Evolutionary conservation across 2,329 filamentous ascomycete genomes (phyloP), one percentile per base, ranked within the genome.

Genomic region (Stachybotrys chartarum): DNA sequence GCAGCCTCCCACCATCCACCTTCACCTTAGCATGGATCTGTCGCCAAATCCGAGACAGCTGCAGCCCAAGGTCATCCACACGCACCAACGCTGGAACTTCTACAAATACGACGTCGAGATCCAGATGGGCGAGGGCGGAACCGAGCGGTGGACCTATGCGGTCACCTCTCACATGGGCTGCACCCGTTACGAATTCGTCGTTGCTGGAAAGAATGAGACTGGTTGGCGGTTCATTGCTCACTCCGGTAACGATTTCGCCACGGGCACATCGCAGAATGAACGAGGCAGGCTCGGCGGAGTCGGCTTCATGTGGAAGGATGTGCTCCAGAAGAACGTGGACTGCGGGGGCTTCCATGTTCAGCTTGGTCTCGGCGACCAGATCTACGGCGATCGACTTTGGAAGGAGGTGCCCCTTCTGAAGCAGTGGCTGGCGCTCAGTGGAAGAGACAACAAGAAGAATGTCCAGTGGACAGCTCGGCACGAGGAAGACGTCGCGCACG

Each of bases 281-380:
- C 83, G 93, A 48, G 84, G 86, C 35, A 90, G 88, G 63, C 81
- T 97, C 1, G 94, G 94, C 32, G 94, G 94, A 1, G 82, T 95
- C 1, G 90, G 92, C 0, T 90, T 94, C 67, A 96, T 99, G 93
- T 99, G 94, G 94, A 97, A 97, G 66, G 94, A 99, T 64, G 92
- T 99, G 31, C 80, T 99, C 67, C 91, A 97, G 72, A 97, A 97
- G 78, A 96, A 99, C 65, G 85, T 92, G 31, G 94, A 99, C 64
- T 96, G 92, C 63, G 91, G 92, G 55, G 94, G 94, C 1, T 99
- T 97, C 70, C 94, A 99, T 66, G 87, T 90, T 7, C 94, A 99
- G 67, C 78, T 99, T 7, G 94, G 93, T 14, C 76, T 97, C 5
- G 94, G 94, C 55, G 90, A 94, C 57, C 94, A 99, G 69, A 95